Evolutionary conservation across 2,329 filamentous ascomycete genomes (phyloP), one percentile per base, ranked within the genome.

Genomic region (Fusarium fracticaudum): DNA sequence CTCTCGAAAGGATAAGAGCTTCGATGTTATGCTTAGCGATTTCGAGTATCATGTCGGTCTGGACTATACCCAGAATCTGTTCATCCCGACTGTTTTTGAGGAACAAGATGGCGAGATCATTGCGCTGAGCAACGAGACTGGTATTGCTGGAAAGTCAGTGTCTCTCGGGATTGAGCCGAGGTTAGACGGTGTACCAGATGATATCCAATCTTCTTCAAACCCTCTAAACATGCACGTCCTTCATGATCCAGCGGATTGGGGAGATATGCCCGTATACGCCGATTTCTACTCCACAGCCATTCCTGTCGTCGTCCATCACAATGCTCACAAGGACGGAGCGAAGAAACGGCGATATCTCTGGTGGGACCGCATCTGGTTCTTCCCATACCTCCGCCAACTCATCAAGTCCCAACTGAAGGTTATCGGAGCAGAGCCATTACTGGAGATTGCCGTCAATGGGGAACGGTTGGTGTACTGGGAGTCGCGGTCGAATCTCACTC

Each of bases 331-430:
- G 1, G 70, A 64, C 5, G 69, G 70, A 7, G 51, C 59, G 1
- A 72, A 77, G 58, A 58, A 60, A 4, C 68, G 75, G 1, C 58
- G 72, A 6, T 48, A 44, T 12, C 55, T 60, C 17, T 76, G 72
- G 75, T 75, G 75, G 73, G 51, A 74, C 38, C 51, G 53, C 13
- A 78, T 69, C 3, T 78, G 74, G 77, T 76, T 60, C 50, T 78
- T 76, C 12, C 74, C 74, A 1, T 60, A 76, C 12, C 64, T 76
- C 0, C 64, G 74, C 2, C 37, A 65, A 2, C 67, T 75, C 0
- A 8, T 71, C 8, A 26, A 55, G 6, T n/a, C 31, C 3, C 67
- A 67, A 15, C 41, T 78, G 29, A 31, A 40, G 2, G 18, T 64
- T 4, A n/a, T 29, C 7, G 53, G 60, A 24, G 38, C 38, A 0